phyloP scores from a whole-genome alignment of 1,284 basidiomycete genomes.

The Neonothopanus nambi region DNA sequence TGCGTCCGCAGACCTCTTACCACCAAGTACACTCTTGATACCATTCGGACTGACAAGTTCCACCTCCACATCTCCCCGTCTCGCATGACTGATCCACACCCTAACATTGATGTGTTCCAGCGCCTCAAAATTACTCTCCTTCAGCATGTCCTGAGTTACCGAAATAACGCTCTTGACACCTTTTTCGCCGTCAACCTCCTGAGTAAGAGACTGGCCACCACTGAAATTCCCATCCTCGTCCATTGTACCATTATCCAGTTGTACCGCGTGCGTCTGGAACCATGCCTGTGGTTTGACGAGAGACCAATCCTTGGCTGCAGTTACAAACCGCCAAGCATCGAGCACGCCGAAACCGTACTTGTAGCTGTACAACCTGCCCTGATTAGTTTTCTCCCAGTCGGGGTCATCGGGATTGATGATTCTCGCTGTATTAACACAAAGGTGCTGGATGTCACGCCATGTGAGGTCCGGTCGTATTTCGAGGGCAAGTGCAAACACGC shows the following conservation, averaged over 20 bases:
- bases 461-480: constrained; percentile 89
- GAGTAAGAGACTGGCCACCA: constrained; percentile 69
- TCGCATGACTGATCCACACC: constrained; percentile 89
- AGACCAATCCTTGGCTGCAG: constrained; percentile 80
- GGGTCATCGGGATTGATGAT: constrained; percentile 88
- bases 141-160: constrained; percentile 73
- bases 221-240: constrained; percentile 53
- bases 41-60: constrained; percentile 86
- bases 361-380: constrained; percentile 87
- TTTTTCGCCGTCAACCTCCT: constrained; percentile 38
- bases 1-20: constrained; percentile 69
- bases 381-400: constrained; percentile 90
- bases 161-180: constrained; percentile 67
- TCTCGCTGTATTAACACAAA: constrained; percentile 80
- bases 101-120: constrained; percentile 93
- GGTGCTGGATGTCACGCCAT: constrained; percentile 96
- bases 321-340: constrained; percentile 84
- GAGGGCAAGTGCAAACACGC: constrained; percentile 87
- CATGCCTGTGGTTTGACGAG: constrained; percentile 95
- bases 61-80: constrained; percentile 93
- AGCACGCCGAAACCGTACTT: constrained; percentile 96
- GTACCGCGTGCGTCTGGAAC: constrained; percentile 72
- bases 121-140: constrained; percentile 77
- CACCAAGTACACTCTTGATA: constrained; percentile 83
- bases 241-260: constrained; percentile 62